Evolutionary conservation across 495 filamentous ascomycete genomes (phyloP).

Genomic region (Darksidea phi): DNA sequence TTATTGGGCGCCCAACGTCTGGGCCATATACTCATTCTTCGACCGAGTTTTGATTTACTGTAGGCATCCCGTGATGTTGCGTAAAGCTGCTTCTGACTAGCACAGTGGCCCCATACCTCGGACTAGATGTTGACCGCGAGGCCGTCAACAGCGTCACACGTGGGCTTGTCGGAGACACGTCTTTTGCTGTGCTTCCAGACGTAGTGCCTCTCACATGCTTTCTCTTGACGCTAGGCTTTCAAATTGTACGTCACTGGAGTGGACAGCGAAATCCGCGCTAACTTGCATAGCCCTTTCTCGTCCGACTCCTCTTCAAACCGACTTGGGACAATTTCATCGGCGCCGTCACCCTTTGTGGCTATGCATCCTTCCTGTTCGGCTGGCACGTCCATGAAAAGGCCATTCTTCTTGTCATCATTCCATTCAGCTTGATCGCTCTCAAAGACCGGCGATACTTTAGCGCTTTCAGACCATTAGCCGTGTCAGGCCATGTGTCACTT

Average conservation of each 20-base stretch:
- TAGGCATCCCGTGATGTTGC: slow-evolving; percentile 43
- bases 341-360: slow-evolving; percentile 89
- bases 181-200: slow-evolving; percentile 89
- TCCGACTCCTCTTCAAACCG: slow-evolving; percentile 78
- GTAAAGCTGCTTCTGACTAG: background rate
- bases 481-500: slow-evolving; percentile 90
- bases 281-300: slow-evolving; percentile 59
- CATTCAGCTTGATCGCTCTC: slow-evolving; percentile 90
- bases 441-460: slow-evolving; percentile 88
- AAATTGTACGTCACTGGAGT: slow-evolving; percentile 55
- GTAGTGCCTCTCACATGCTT: slow-evolving; percentile 79
- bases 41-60: slow-evolving; percentile 79
- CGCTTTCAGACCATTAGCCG: slow-evolving; percentile 87
- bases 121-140: slow-evolving; percentile 65
- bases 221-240: slow-evolving; percentile 75
- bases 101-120: slow-evolving; percentile 71
- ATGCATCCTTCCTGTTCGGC: slow-evolving; percentile 93
- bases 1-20: slow-evolving; percentile 97
- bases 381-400: slow-evolving; percentile 99
- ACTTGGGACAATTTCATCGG: slow-evolving; percentile 86
- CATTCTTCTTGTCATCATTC: slow-evolving; percentile 88
- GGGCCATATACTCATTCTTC: slow-evolving; percentile 92
- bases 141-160: slow-evolving; percentile 87
- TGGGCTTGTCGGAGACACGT: slow-evolving; percentile 90
- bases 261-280: slow-evolving; percentile 14